These are phyloP conservation scores for Eucalyptus fibrosa DNA, from an alignment of 345 rosid genomes.

Conservation along the genomic window DNA sequence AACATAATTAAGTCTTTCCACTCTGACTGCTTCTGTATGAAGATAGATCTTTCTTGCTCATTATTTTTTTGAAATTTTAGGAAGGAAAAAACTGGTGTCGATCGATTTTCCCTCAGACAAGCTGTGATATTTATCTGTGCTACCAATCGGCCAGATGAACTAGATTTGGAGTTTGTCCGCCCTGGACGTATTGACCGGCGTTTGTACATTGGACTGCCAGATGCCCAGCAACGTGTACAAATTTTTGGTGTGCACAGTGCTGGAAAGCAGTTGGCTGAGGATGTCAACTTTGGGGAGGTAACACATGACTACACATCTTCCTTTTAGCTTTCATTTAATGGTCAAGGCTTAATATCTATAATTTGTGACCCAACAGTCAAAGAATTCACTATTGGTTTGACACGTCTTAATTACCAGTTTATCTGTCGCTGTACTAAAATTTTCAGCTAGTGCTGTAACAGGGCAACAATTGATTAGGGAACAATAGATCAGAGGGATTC, in stretches of 20 bases:
- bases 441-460: not conserved
- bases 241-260: slow-evolving; percentile 88
- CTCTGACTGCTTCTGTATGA: not conserved
- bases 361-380: not conserved
- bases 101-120: slow-evolving; percentile 85
- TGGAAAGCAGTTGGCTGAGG: slow-evolving; percentile 75
- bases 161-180: slow-evolving; percentile 91
- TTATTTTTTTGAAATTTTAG: slow-evolving; percentile 6
- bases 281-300: slow-evolving; percentile 76
- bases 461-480: not conserved
- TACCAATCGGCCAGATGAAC: slow-evolving; percentile 94
- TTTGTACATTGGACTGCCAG: slow-evolving; percentile 87
- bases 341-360: not conserved
- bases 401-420: not conserved
- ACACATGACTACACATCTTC: not conserved
- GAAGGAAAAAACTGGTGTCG: slow-evolving; percentile 81
- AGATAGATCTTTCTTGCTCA: not conserved
- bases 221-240: slow-evolving; percentile 83
- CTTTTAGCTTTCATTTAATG: not conserved
- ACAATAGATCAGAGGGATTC: not conserved
- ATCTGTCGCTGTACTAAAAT: not conserved
- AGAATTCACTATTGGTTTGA: not conserved
- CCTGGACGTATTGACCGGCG: slow-evolving; percentile 93
- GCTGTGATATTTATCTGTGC: slow-evolving; percentile 99
- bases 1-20: not conserved